Conservation (phyloP, 108 stramenopile genomes). For the Nannochloropsis gaditana region DNA sequence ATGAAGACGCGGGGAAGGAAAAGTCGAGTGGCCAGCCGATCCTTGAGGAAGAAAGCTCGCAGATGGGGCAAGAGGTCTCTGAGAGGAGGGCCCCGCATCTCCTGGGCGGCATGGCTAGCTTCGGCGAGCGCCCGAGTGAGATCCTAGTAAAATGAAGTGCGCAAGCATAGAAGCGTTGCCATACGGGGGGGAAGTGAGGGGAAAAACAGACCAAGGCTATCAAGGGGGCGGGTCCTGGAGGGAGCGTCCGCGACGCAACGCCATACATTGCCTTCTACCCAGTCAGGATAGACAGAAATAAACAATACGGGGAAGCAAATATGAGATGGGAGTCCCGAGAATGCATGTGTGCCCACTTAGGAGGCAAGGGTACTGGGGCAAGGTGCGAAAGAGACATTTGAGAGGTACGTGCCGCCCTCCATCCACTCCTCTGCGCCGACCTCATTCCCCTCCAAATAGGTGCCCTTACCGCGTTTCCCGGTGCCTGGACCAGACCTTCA, state of each 20-base stretch:
- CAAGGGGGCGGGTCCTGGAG: background rate
- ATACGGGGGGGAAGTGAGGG: no score
- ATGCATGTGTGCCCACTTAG: no score
- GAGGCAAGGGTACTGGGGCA: no score
- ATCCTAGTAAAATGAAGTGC: background rate
- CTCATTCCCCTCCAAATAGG: no score
- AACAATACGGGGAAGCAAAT: background rate
- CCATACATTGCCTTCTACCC: no score
- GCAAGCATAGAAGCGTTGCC: no score
- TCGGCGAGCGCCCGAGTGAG: background rate
- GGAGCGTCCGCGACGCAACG: background rate
- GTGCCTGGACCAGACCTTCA: background rate
- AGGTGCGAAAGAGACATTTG: no score
- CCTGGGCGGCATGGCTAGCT: background rate
- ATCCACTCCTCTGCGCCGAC: no score
- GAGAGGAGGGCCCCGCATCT: background rate
- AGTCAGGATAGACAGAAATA: no score
- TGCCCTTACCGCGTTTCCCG: background rate
- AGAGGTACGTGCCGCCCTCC: no score
- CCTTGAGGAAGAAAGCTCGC: slow-evolving; percentile 3
- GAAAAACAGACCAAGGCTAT: no score
- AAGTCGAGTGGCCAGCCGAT: background rate
- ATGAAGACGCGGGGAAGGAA: background rate
- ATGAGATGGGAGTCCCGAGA: background rate
- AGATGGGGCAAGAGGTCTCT: background rate